Evolutionary conservation across 2,329 filamentous ascomycete species (phyloP).

Genomic region (Aspergillus sp.): DNA sequence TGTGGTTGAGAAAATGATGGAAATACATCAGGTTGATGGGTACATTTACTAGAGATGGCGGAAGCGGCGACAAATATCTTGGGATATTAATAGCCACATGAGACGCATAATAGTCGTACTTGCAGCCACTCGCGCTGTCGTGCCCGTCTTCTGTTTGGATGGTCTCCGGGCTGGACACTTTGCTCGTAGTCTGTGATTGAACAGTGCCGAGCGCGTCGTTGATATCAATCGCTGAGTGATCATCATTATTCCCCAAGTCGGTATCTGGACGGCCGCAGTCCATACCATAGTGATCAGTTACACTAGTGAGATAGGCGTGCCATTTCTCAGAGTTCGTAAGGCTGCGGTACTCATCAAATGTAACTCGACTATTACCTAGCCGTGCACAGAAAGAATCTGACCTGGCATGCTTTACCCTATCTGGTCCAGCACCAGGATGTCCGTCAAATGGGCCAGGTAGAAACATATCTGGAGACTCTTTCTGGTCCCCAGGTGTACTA

Average conservation of each 20-base stretch:
- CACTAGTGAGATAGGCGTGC: constrained; percentile 32
- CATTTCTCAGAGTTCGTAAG: constrained; percentile 26
- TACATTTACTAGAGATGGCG: constrained; percentile 62
- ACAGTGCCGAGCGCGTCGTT: constrained; percentile 41
- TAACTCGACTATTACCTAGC: not conserved
- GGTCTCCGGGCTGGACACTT: constrained; percentile 2
- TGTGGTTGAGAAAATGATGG: constrained; percentile 76
- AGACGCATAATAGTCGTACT: constrained; percentile 67
- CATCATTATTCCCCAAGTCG: constrained; percentile 71
- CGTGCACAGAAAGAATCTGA: not conserved
- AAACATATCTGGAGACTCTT: constrained; percentile 12
- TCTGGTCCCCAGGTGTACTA: not conserved
- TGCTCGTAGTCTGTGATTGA: constrained; percentile 15
- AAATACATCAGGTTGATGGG: constrained; percentile 79
- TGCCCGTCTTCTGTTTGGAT: constrained; percentile 1
- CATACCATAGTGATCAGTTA: constrained; percentile 61
- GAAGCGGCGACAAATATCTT: constrained; percentile 57
- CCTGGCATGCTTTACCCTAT: not conserved
- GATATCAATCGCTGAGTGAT: constrained; percentile 63
- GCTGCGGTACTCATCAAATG: constrained; percentile 31
- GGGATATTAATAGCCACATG: constrained; percentile 66
- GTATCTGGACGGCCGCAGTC: constrained; percentile 69
- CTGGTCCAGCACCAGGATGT: not conserved
- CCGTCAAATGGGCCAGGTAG: constrained; percentile 14
- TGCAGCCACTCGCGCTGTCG: constrained; percentile 50